These are phyloP conservation scores for Heritiera littoralis DNA, from an alignment of 345 rosid species.

Conservation along the genomic window DNA sequence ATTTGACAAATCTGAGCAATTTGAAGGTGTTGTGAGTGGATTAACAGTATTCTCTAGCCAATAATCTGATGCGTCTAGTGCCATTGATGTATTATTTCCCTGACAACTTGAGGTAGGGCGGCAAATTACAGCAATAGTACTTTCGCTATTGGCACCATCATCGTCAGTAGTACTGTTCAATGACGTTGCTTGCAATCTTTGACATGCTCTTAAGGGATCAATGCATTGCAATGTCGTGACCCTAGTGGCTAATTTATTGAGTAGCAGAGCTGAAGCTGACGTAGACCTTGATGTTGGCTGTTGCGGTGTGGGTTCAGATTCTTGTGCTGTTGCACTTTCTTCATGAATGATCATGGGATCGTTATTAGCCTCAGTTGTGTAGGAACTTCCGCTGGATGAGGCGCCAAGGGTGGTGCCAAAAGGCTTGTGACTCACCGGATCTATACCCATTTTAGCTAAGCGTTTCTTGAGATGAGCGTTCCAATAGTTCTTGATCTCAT, in stretches of 20 bases:
- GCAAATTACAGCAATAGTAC: background rate
- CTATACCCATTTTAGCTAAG: constrained; percentile 40
- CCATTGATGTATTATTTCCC: background rate
- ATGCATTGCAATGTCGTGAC: background rate
- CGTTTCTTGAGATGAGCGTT: constrained; percentile 58
- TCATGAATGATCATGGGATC: background rate
- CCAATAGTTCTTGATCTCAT: constrained; percentile 65
- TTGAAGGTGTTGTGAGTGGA: background rate
- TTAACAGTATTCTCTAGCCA: background rate
- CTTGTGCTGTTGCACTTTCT: background rate
- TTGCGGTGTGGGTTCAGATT: background rate
- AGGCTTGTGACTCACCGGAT: constrained; percentile 49
- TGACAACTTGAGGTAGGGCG: background rate
- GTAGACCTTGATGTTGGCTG: background rate
- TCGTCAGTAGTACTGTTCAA: background rate
- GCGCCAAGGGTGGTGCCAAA: background rate
- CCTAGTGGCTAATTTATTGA: constrained; percentile 21
- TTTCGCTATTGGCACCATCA: background rate
- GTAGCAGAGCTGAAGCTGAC: constrained; percentile 2
- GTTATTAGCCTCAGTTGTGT: background rate
- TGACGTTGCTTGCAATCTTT: background rate
- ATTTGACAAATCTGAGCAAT: background rate
- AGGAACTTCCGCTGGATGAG: constrained; percentile 2
- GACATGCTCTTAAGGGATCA: background rate
- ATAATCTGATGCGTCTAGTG: background rate